These are phyloP conservation scores for Curvularia spicifera DNA, from an alignment of 2,329 filamentous ascomycete species.

Conservation along the genomic window DNA sequence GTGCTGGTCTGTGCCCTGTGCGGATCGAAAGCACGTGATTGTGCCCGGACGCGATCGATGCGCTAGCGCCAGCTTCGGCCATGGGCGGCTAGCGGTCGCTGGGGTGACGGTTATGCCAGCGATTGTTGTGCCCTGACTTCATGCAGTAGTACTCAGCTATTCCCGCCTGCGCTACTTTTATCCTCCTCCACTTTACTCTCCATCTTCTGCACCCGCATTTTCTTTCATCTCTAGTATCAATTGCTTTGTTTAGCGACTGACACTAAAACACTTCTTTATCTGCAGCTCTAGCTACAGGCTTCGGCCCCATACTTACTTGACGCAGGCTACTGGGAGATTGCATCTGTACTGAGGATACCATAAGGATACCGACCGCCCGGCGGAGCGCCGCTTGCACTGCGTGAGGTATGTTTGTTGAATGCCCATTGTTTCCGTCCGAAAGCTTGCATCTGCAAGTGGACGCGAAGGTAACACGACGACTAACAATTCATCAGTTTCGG, in stretches of 20 bases:
- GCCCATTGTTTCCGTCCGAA: not conserved
- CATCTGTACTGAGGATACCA: conserved; percentile 52
- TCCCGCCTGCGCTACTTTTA: conserved; percentile 31
- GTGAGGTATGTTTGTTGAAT: conserved; percentile 66
- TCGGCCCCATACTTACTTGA: conserved; percentile 47
- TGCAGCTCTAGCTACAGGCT: conserved; percentile 32
- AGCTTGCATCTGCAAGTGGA: conserved; percentile 3
- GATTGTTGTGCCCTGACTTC: conserved; percentile 36
- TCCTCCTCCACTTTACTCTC: conserved; percentile 31
- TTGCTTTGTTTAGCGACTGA: conserved; percentile 16
- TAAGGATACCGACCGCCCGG: conserved; percentile 67
- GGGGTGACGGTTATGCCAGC: conserved; percentile 28
- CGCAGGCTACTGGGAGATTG: conserved; percentile 48
- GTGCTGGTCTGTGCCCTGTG: not conserved
- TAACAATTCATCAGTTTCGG: conserved; percentile 49
- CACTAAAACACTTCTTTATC: conserved; percentile 15
- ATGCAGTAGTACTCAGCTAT: conserved; percentile 36
- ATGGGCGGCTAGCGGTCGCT: conserved; percentile 31
- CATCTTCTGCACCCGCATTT: conserved; percentile 32
- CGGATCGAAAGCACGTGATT: conserved; percentile 2
- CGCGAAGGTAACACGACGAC: conserved; percentile 1
- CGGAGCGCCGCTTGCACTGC: conserved; percentile 80
- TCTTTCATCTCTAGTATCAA: conserved; percentile 29
- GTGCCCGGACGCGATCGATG: not conserved
- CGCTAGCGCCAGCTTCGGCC: conserved; percentile 8